Conservation (phyloP, 2,329 filamentous ascomycete genomes). For the Fusarium virguliforme region DNA sequence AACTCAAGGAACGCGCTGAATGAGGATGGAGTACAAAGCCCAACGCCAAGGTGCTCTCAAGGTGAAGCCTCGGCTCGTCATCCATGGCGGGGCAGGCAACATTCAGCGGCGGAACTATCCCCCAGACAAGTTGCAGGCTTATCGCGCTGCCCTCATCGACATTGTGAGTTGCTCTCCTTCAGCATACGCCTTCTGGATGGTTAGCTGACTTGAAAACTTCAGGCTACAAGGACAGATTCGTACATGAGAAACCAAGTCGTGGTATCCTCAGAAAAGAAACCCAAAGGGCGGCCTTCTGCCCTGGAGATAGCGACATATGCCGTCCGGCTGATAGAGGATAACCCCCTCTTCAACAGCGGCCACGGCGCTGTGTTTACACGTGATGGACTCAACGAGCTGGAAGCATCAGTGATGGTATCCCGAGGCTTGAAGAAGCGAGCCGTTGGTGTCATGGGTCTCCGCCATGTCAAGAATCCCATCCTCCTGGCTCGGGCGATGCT, state of each 20-base stretch:
- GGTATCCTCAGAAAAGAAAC: slow-evolving; percentile 26
- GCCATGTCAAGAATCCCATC: slow-evolving; percentile 85
- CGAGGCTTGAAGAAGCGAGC: slow-evolving; percentile 81
- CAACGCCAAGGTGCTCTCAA: slow-evolving; percentile 32
- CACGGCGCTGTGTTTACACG: slow-evolving; percentile 90
- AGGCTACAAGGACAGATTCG: slow-evolving; percentile 63
- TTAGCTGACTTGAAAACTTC: slow-evolving; percentile 4
- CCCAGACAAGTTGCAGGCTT: slow-evolving; percentile 70
- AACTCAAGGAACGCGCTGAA: not conserved
- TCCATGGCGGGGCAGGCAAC: slow-evolving; percentile 82
- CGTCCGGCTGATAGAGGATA: slow-evolving; percentile 82
- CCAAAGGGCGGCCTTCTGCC: slow-evolving; percentile 65
- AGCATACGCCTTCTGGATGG: too few species aligned
- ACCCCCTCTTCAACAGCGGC: slow-evolving; percentile 87
- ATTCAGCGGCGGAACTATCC: slow-evolving; percentile 74
- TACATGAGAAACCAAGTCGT: slow-evolving; percentile 60
- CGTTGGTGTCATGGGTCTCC: slow-evolving; percentile 82
- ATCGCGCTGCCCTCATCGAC: slow-evolving; percentile 72
- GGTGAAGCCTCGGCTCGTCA: slow-evolving; percentile 73
- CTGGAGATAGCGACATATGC: slow-evolving; percentile 83
- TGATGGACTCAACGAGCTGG: slow-evolving; percentile 86
- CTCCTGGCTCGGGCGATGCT: slow-evolving; percentile 80
- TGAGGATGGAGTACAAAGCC: slow-evolving; percentile 61
- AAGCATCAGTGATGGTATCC: slow-evolving; percentile 90
- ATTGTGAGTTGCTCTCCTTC: slow-evolving; percentile 65